Conservation (phyloP, 805 yeast genomes). For the Starmera pachycereana region DNA sequence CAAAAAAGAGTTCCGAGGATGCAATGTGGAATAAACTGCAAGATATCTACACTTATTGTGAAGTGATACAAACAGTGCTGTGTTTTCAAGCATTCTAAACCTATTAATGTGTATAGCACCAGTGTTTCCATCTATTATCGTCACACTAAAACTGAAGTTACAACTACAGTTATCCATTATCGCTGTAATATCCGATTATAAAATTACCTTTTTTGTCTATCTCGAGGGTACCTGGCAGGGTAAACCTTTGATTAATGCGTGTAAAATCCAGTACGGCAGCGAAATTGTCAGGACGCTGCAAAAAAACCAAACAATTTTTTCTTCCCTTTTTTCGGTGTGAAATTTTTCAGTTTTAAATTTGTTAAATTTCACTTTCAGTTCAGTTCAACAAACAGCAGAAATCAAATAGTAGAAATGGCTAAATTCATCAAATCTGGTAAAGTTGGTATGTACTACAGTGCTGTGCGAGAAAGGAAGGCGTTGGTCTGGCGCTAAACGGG, state of each 20-base stretch:
- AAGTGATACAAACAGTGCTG: too few species aligned
- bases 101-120: too few species aligned
- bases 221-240: not conserved
- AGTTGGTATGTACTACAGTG: slow-evolving; percentile 32
- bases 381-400: slow-evolving; percentile 3
- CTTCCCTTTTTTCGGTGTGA: not conserved
- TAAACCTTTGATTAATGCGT: not conserved
- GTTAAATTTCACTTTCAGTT: not conserved
- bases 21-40: too few species aligned
- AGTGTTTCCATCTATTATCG: too few species aligned
- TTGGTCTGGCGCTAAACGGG: slow-evolving; percentile 39
- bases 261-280: not conserved
- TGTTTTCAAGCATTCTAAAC: too few species aligned
- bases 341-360: not conserved
- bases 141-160: too few species aligned
- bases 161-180: too few species aligned
- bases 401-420: slow-evolving; percentile 54
- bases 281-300: not conserved
- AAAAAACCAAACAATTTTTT: not conserved
- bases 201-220: not conserved
- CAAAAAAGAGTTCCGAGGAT: not conserved
- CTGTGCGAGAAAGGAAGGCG: not conserved
- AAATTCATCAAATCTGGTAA: slow-evolving; percentile 97
- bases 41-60: too few species aligned
- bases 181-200: not conserved